Base-by-base conservation (phyloP, 345 rosid species). In the Syzygium grande region DNA sequence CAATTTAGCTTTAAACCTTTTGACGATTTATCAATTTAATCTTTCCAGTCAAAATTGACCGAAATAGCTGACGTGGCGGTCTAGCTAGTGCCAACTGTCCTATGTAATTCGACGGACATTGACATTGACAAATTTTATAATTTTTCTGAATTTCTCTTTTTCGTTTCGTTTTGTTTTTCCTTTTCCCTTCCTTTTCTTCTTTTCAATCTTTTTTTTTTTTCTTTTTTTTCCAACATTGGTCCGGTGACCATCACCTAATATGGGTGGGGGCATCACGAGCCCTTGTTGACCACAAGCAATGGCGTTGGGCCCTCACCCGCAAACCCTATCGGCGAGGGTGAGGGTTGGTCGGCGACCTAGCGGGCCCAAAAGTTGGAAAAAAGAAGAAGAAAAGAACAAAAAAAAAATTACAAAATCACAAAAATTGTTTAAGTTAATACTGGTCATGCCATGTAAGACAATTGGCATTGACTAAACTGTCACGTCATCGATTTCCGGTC, bases 31-130 rank as follows among this genome's bases (percentile, higher is more conserved):
- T 0, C 0, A 63, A 63, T 29, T 63, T 0, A 63, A 21, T 29
- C 5, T 2, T 63, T 34, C 1, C 1, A 0, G 9, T 0, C 1
- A 63, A 63, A 29, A 29, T 63, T 14, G 77, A 17, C 9, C 0
- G 4, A 63, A 63, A 16, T 63, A 4, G 7, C 1, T 1, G 3
- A 63, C 38, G 8, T 29, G 2, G 0, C 22, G 6, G 0, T 29
- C 17, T 63, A 7, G 2, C 15, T 16, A 29, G 4, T 0, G 3
- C 0, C 56, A 5, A 1, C 7, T 2, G 1, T 17, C 22, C 56
- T 17, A 53, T 53, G 19, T 53, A 3, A 8, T 3, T 6, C 2
- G 22, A 1, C 3, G 1, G 22, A 1, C 9, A 3, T 8, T 53
- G 0, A 53, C 22, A 21, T 43, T 53, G 9, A 53, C 0, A 16